Evolutionary conservation across 2,329 filamentous ascomycete genomes (phyloP).

Genomic region (Epichloe sp.): DNA sequence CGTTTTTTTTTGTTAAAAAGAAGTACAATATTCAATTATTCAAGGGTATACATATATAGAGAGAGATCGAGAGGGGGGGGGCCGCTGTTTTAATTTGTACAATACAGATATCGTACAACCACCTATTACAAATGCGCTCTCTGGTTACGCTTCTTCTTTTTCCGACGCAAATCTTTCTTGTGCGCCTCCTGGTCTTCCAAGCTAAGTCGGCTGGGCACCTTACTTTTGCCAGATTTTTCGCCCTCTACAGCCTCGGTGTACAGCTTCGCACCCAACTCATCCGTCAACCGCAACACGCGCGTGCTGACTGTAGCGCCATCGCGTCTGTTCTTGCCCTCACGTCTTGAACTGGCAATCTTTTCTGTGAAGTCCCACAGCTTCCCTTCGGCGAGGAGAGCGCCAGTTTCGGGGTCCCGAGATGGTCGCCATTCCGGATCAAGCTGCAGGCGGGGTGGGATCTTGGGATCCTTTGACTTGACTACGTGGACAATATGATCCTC

Average conservation of each 20-base stretch:
- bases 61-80: too few species aligned
- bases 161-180: slow-evolving; percentile 31
- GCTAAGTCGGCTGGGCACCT: slow-evolving; percentile 30
- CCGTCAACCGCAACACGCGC: slow-evolving; percentile 65
- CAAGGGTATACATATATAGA: neutral
- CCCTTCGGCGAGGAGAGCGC: slow-evolving; percentile 53
- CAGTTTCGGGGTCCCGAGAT: slow-evolving; percentile 46
- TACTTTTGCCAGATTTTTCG: slow-evolving; percentile 22
- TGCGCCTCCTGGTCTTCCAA: slow-evolving; percentile 35
- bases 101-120: neutral
- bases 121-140: slow-evolving; percentile 33
- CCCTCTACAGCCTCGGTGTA: slow-evolving; percentile 44
- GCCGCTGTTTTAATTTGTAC: neutral
- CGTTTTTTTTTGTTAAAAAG: too few species aligned
- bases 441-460: slow-evolving; percentile 47
- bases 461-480: slow-evolving; percentile 53
- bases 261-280: slow-evolving; percentile 55
- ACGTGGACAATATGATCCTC: slow-evolving; percentile 81
- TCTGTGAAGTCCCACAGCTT: slow-evolving; percentile 87
- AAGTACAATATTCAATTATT: neutral
- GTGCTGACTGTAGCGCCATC: slow-evolving; percentile 82
- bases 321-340: slow-evolving; percentile 92
- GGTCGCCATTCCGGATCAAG: slow-evolving; percentile 67
- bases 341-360: slow-evolving; percentile 64
- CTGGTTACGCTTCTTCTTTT: slow-evolving; percentile 34